Percentiles rank a stretch among this genome's conserved stretches.
Evolutionary conservation across 192 early-diverging fungal species (phyloP).

Genomic region (Coemansia sp.): DNA sequence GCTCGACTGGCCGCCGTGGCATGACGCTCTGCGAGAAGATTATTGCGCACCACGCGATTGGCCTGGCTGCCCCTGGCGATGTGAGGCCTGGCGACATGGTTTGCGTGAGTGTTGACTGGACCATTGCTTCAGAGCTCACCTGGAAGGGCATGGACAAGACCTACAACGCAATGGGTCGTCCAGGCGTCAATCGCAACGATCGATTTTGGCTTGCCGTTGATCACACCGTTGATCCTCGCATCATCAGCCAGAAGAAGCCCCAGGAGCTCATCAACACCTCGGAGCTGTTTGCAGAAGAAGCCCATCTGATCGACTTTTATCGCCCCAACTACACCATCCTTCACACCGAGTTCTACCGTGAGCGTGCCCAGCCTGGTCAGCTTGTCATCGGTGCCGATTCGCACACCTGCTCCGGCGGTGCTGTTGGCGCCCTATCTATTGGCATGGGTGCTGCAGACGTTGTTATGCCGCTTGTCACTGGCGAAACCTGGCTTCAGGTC

Average conservation of each 20-base stretch:
- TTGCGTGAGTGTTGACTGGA: conserved; percentile 81
- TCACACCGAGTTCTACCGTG: conserved; percentile 83
- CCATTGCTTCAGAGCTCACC: conserved; percentile 77
- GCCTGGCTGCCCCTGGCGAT: conserved; percentile 63
- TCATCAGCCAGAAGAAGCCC: conserved; percentile 71
- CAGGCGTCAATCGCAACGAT: conserved; percentile 73
- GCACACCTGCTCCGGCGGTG: conserved; percentile 79
- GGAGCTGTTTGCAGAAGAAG: conserved; percentile 69
- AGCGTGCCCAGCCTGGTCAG: conserved; percentile 79
- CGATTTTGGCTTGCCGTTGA: conserved; percentile 83
- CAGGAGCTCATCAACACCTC: conserved; percentile 66
- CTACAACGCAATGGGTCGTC: conserved; percentile 75
- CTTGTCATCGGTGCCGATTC: conserved; percentile 81
- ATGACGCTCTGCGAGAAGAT: conserved; percentile 81
- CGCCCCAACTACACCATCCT: conserved; percentile 78
- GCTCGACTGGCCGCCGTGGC: conserved; percentile 60
- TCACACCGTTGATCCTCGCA: conserved; percentile 76
- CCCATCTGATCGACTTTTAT: conserved; percentile 69
- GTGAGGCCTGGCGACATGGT: conserved; percentile 79
- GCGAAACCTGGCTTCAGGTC: conserved; percentile 82
- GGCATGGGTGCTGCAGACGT: conserved; percentile 82
- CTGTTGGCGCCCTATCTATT: conserved; percentile 75
- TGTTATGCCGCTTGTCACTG: conserved; percentile 79
- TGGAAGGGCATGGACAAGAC: conserved; percentile 89
- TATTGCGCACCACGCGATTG: conserved; percentile 73